These are phyloP conservation scores for Brassica juncea DNA, from an alignment of 345 rosid genomes.

Conservation along the genomic window DNA sequence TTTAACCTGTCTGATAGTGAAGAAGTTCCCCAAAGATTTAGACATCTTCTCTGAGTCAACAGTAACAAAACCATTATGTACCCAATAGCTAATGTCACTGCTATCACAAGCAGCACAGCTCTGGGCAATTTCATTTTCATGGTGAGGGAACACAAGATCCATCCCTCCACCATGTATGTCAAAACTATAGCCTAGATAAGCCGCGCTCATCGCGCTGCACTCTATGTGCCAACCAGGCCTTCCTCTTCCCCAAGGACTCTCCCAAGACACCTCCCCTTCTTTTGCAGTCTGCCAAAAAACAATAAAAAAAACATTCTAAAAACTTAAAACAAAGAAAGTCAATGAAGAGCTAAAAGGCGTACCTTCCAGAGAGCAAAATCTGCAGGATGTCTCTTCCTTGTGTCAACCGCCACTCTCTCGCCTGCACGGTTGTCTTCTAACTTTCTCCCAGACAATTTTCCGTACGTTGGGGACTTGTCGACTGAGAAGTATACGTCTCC, in stretches of 20 bases:
- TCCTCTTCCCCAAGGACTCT: conserved; percentile 98
- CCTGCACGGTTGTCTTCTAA: conserved; percentile 94
- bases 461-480: conserved; percentile 71
- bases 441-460: conserved; percentile 79
- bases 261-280: conserved; percentile 92
- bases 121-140: conserved; percentile 98
- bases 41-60: conserved; percentile 98
- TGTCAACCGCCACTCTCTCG: conserved; percentile 89
- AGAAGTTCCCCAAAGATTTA: conserved; percentile 94
- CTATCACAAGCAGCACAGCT: conserved; percentile 88
- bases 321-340: background rate
- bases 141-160: conserved; percentile 99
- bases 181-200: conserved; percentile 81
- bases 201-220: conserved; percentile 94
- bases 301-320: background rate
- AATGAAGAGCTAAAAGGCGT: background rate
- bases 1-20: conserved; percentile 84
- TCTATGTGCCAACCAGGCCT: conserved; percentile 99
- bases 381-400: conserved; percentile 88
- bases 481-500: conserved; percentile 86
- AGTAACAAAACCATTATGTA: conserved; percentile 95
- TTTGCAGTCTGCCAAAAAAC: conserved; percentile 60
- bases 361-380: conserved; percentile 99
- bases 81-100: conserved; percentile 81
- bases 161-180: conserved; percentile 98